Conservation (phyloP, 257 asterid species). For the Solanum medicagineum region DNA sequence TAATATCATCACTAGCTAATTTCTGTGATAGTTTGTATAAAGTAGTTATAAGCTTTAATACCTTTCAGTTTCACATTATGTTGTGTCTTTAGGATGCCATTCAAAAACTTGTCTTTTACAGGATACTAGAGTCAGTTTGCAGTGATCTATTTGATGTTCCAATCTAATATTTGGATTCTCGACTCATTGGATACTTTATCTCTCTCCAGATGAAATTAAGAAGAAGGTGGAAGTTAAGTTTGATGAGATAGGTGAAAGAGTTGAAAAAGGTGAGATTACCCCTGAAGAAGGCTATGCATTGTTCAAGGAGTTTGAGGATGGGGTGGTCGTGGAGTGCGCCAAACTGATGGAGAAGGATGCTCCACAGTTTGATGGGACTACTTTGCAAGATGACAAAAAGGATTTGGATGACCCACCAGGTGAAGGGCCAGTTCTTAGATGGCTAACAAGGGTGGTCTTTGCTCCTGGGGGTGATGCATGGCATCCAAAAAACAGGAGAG, state of each 20-base stretch:
- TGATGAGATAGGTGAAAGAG: constrained; percentile 63
- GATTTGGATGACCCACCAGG: constrained; percentile 70
- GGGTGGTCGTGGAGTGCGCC: constrained; percentile 63
- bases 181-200: background rate
- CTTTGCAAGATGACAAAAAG: constrained; percentile 19
- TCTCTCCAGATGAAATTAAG: constrained; percentile 54
- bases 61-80: background rate
- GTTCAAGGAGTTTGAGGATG: constrained; percentile 85
- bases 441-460: constrained; percentile 74
- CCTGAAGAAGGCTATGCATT: constrained; percentile 71
- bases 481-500: constrained; percentile 92
- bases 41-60: background rate
- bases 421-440: constrained; percentile 84
- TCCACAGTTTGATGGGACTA: constrained; percentile 28
- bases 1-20: background rate
- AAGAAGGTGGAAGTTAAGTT: constrained; percentile 63
- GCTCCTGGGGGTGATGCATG: constrained; percentile 91
- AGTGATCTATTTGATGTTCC: background rate
- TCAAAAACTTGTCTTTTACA: background rate
- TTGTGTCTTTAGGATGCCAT: background rate
- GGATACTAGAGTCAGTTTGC: background rate
- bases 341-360: constrained; percentile 49
- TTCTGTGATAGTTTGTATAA: background rate
- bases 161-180: background rate
- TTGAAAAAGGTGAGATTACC: constrained; percentile 66